Evolutionary conservation across 2,329 filamentous ascomycete species (phyloP), one percentile per base, ranked within the genome.

Genomic region (Lomentospora prolificans): DNA sequence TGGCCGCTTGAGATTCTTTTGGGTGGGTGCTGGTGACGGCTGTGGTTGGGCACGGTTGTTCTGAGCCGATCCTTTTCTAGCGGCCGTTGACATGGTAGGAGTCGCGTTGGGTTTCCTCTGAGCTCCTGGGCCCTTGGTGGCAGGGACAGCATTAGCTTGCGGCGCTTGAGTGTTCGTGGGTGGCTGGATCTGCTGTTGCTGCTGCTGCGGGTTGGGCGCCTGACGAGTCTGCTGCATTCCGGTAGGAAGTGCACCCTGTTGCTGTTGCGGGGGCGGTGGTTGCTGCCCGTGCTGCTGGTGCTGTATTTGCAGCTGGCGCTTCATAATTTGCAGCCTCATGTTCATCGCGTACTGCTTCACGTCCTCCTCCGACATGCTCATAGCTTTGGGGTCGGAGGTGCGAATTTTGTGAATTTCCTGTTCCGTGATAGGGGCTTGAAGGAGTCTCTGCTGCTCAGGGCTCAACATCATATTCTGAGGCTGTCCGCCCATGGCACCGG

Each of bases 1-100:
- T 3, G 76, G 68, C 1, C 79, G 75, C 67, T 82, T 81, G 46
- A 79, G 68, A 51, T 68, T 75, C 64, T 76, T 80, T 25, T 67
- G 64, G 7, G 66, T 65, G 4, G 70, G 59, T 2, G 69, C 69
- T 7, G 72, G 67, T 3, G 74, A 71, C 14, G 48, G 70, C 12
- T 33, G 30, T 33, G 44, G 44, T 48, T 48, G 44, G 44, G 17
- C 2, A 25, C 70, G 3, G 69, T 3, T 51, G 22, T 9, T 10
- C 14, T 51, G 48, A 14, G 48, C 25, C 48, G 48, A 28, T n/a
- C 9, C 48, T 30, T 28, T 31, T 22, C 39, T 50, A 17, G 53
- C 53, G 7, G 53, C 27, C 17, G 44, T 64, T 62, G 44, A 60
- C 58, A 55, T 66, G 64, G 28, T 58, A 57, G 58, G 59, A 41